These are phyloP conservation scores for Phytophthora multivora DNA, from an alignment of 352 stramenopile genomes.

Conservation along the genomic window DNA sequence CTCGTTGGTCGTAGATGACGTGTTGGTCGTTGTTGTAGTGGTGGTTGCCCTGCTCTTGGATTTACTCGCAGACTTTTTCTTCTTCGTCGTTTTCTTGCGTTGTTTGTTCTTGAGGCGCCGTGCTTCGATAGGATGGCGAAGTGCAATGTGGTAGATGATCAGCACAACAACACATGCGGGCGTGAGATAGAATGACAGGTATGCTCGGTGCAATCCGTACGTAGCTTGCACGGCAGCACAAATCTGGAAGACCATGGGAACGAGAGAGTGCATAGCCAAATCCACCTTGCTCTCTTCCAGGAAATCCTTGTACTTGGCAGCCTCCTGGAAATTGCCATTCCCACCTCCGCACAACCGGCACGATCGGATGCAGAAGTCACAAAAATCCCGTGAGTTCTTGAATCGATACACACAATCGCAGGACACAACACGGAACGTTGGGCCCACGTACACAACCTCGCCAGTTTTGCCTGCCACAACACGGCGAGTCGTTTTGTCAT, in stretches of 20 bases:
- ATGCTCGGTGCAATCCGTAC: conserved; percentile 51
- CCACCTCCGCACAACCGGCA: conserved; percentile 78
- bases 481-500: conserved; percentile 48
- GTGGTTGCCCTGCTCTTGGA: conserved; percentile 39
- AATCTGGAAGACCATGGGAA: conserved; percentile 58
- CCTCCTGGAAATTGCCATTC: conserved; percentile 75
- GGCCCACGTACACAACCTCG: conserved; percentile 68
- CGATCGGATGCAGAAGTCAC: conserved; percentile 74
- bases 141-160: conserved; percentile 51
- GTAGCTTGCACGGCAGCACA: conserved; percentile 46
- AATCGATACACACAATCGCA: conserved; percentile 88
- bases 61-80: conserved; percentile 50
- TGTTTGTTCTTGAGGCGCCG: conserved; percentile 60
- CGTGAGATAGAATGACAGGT: conserved; percentile 63
- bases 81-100: conserved; percentile 59
- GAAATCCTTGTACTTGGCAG: conserved; percentile 79
- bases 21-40: conserved; percentile 1
- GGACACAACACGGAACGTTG: conserved; percentile 82
- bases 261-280: conserved; percentile 59
- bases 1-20: conserved; percentile 2
- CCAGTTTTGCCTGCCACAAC: conserved; percentile 43
- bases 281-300: conserved; percentile 63
- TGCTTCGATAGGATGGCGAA: conserved; percentile 62
- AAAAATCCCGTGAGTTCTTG: conserved; percentile 64
- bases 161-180: conserved; percentile 46